A percentile compares a stretch with the other conserved stretches of the same genome.
Evolutionary conservation across 2,329 filamentous ascomycete genomes (phyloP).

Genomic region (Chalaropsis thielavioides): DNA sequence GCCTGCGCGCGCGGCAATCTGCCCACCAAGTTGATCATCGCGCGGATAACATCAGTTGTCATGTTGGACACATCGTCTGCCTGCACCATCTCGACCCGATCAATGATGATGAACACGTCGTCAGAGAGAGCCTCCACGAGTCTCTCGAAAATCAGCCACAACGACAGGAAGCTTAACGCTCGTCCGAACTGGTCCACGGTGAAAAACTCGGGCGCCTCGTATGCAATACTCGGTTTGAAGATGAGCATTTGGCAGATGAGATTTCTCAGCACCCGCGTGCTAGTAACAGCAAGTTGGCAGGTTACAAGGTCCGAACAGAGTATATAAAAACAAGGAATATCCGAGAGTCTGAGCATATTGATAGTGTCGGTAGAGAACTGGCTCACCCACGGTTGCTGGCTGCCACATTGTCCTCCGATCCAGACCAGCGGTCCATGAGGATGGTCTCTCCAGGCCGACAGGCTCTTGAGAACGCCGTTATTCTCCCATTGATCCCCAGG

Average conservation of each 20-base stretch:
- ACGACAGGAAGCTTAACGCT: background rate
- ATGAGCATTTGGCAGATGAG: constrained; percentile 15
- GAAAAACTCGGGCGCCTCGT: constrained; percentile 14
- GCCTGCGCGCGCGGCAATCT: constrained; percentile 3
- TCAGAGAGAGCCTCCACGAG: constrained; percentile 9
- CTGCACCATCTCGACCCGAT: constrained; percentile 14
- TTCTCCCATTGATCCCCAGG: constrained; percentile 14
- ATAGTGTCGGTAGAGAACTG: constrained; percentile 15
- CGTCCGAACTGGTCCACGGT: constrained; percentile 8
- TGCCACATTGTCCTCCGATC: constrained; percentile 11
- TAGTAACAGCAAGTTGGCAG: constrained; percentile 9
- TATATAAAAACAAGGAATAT: constrained; percentile 13
- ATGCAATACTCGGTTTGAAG: constrained; percentile 11
- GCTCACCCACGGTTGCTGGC: constrained; percentile 11
- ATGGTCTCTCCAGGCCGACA: constrained; percentile 11
- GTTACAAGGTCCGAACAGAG: constrained; percentile 10
- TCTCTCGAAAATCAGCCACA: constrained; percentile 16
- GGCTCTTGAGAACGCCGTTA: constrained; percentile 13
- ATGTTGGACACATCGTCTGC: constrained; percentile 12
- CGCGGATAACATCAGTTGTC: constrained; percentile 8
- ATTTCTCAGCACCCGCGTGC: constrained; percentile 12
- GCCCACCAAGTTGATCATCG: constrained; percentile 5
- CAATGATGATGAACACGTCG: constrained; percentile 17
- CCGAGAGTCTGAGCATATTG: constrained; percentile 7
- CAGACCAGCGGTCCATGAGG: constrained; percentile 11